Evolutionary conservation across 352 stramenopile species (phyloP).

Genomic region (Blastocystis hominis): DNA sequence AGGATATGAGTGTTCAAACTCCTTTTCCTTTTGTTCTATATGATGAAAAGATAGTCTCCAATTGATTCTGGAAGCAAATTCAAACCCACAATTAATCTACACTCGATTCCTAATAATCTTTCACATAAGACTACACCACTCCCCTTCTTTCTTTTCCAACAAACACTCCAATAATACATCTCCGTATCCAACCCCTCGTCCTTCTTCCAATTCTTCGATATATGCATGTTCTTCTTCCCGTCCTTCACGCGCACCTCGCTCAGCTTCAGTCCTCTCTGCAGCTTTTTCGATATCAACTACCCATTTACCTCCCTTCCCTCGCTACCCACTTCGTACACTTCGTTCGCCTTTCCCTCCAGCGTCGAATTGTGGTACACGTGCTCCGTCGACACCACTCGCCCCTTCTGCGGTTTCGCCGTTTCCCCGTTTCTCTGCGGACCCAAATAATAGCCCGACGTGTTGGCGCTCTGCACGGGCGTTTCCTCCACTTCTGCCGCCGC

Average conservation of each 20-base stretch:
- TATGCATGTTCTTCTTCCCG: conserved; percentile 21
- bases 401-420: neutral
- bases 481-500: neutral
- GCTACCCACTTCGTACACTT: neutral
- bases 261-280: conserved; percentile 9
- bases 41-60: too few relatives aligned
- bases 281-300: conserved; percentile 22
- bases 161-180: neutral
- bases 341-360: conserved; percentile 17
- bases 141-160: neutral
- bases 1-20: too few relatives aligned
- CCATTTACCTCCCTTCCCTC: neutral
- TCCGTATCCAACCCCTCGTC: neutral
- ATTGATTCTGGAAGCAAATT: too few relatives aligned
- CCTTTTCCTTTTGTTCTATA: too few relatives aligned
- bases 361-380: conserved; percentile 24
- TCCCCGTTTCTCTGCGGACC: neutral
- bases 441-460: conserved; percentile 5
- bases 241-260: conserved; percentile 37
- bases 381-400: neutral
- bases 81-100: too few relatives aligned
- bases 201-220: conserved; percentile 48
- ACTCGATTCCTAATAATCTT: too few relatives aligned
- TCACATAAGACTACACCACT: too few relatives aligned
- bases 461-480: neutral